Percentiles rank a stretch among this genome's conserved stretches.
Conservation (phyloP, 1,284 basidiomycete species). For the Flammula alnicola region DNA sequence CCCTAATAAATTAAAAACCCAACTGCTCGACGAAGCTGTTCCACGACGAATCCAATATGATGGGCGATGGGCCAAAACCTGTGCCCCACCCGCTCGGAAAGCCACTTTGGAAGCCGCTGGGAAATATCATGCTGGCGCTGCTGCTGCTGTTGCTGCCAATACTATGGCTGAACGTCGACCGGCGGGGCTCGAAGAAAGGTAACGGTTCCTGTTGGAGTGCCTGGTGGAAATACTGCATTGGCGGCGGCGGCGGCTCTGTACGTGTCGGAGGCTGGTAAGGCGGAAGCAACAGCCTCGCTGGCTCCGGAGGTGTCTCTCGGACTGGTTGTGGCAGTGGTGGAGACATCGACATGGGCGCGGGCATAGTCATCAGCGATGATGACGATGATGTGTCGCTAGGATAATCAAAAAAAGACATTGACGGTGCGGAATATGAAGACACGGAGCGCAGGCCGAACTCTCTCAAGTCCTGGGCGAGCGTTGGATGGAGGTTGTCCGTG, state of each 20-base stretch:
- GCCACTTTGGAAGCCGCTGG: background rate
- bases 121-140: background rate
- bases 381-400: conserved; percentile 9
- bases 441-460: conserved; percentile 17
- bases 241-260: too few relatives aligned
- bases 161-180: background rate
- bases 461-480: conserved; percentile 19
- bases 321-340: too few relatives aligned
- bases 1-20: conserved; percentile 47
- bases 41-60: conserved; percentile 63
- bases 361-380: too few relatives aligned
- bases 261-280: conserved; percentile 2
- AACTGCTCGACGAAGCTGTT: conserved; percentile 69
- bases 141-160: background rate
- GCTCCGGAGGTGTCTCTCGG: conserved; percentile 4
- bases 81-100: conserved; percentile 13
- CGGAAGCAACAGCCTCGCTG: background rate
- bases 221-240: conserved; percentile 12
- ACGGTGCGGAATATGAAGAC: background rate
- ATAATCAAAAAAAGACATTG: conserved; percentile 19
- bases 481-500: conserved; percentile 18
- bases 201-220: conserved; percentile 12
- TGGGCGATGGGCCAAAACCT: conserved; percentile 21
- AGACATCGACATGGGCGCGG: conserved; percentile 4
- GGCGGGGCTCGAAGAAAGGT: conserved; percentile 2